Base-by-base conservation (phyloP, 768 basidiomycete species). In the Russula lepida region DNA sequence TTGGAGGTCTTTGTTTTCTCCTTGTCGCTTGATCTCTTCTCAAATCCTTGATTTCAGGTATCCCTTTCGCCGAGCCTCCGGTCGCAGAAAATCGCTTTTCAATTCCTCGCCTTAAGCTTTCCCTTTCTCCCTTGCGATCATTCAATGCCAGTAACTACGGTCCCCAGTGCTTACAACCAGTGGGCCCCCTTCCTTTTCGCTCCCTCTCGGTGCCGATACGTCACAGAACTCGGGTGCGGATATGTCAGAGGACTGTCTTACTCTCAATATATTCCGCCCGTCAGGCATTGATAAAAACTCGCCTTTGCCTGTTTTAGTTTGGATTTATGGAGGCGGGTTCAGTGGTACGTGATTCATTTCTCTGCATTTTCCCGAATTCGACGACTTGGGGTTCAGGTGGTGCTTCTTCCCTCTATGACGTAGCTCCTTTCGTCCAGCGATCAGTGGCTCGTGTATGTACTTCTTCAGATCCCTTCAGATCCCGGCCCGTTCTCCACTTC, bases 181-280 rank as follows among this genome's bases (percentile, higher is more conserved):
- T 54, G 23, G 17, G 54, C 50, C 27, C 57, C 32, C n/a, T 44
- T 23, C n/a, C 21, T 17, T 13, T 35, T 25, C 15, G 6, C 11
- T 35, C 39, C 7, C 41, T n/a, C n/a, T 56, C 3, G 13, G n/a
- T 27, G 21, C 41, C 6, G 32, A 44, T 8, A 23, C 43, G 21
- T 6, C n/a, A n/a, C 28, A 47, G 51, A 8, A 2, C 33, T 37
- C 55, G 53, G 17, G 44, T 28, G 32, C 30, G 23, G 30, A 58
- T 39, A 66, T 70, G 33, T 76, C 75, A 2, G 81, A 83, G 64
- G 75, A 81, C 63, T 81, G 81, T 61, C 69, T 83, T 47, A 76
- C 69, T 8, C 62, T 82, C 49, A 82, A 82, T 66, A 69, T 83
- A 30, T 76, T 73, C 52, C 70, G 73, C 7, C 81, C 81, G 0